Base-by-base conservation (phyloP, 164 flowering plant genomes). In the Annona cherimola region DNA sequence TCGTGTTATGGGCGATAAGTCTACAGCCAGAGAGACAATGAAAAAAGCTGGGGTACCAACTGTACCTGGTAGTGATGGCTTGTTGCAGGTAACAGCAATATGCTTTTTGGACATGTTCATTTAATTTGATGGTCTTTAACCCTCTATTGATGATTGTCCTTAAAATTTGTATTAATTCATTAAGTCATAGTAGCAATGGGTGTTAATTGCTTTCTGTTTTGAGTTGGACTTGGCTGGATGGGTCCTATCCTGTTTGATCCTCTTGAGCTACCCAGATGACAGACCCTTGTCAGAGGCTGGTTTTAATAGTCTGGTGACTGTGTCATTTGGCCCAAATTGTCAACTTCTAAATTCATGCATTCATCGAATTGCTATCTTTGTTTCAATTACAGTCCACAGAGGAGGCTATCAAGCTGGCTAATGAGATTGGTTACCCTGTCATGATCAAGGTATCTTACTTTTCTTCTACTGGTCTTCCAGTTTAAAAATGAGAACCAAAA, bases 41-140 rank as follows among this genome's bases (percentile, higher is more conserved):
- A 95, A 91, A 82, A 87, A 89, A 75, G 98, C 99, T 68, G 97
- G 98, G 74, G 99, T 95, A 77, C 99, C 99, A 46, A 95, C 99
- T 77, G 99, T 95, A 41, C 99, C 99, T 14, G 99, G 99, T 77
- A 95, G 99, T 83, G 96, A 90, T 45, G 99, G 99, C 61, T 78
- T 95, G 73, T 76, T 95, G 65, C 86, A 90, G 98, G 99, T 93
- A 81, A 64, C 46, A 14, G 44, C 8, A 35, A 59, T 59, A 42
- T 42, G 45, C 43, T 39, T 54, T 50, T 4, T 69, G 42, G 45
- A 50, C 45, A 69, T 69, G 35, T 26, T 26, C 14, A 11, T 4
- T 35, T 60, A n/a, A 59, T 62, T 19, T 26, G 35, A 26, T 26
- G 35, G 35, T 26, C 35, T 26, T 6, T 69, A 61, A 16, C 14